Percentiles rank a stretch among this genome's conserved stretches.
These are phyloP conservation scores for Coemansia reversa DNA, from an alignment of 192 early-diverging fungal species.

Conservation along the genomic window DNA sequence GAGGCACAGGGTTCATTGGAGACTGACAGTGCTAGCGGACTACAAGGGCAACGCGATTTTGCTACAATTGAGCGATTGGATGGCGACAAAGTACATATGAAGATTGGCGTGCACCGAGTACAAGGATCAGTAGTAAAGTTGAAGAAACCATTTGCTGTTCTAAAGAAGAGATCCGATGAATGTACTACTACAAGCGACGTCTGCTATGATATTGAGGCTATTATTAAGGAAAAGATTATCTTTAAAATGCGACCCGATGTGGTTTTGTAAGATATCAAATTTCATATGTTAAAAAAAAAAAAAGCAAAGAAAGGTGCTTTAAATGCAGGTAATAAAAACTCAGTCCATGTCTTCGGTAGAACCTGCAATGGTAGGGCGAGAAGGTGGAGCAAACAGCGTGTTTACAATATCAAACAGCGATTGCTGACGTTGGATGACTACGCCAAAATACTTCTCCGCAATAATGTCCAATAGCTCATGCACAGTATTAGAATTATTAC, in stretches of 20 bases:
- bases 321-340: background rate
- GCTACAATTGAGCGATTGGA: conserved; percentile 36
- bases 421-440: conserved; percentile 51
- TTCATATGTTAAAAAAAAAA: background rate
- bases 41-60: conserved; percentile 41
- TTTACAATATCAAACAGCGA: conserved; percentile 52
- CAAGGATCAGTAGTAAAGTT: conserved; percentile 31
- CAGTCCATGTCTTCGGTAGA: conserved; percentile 44
- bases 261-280: conserved; percentile 21
- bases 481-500: conserved; percentile 26
- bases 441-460: conserved; percentile 52
- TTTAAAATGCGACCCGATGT: conserved; percentile 50
- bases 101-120: conserved; percentile 41
- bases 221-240: conserved; percentile 50
- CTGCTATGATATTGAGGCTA: conserved; percentile 30
- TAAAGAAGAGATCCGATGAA: conserved; percentile 15
- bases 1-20: conserved; percentile 51
- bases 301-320: background rate
- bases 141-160: conserved; percentile 43
- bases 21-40: conserved; percentile 35
- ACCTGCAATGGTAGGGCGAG: conserved; percentile 27
- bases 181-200: background rate
- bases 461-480: conserved; percentile 38
- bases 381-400: conserved; percentile 41
- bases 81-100: conserved; percentile 32